A percentile compares a stretch with the other conserved stretches of the same genome.
Conservation (phyloP, 768 basidiomycete genomes). For the Agrocybe chaxingu region DNA sequence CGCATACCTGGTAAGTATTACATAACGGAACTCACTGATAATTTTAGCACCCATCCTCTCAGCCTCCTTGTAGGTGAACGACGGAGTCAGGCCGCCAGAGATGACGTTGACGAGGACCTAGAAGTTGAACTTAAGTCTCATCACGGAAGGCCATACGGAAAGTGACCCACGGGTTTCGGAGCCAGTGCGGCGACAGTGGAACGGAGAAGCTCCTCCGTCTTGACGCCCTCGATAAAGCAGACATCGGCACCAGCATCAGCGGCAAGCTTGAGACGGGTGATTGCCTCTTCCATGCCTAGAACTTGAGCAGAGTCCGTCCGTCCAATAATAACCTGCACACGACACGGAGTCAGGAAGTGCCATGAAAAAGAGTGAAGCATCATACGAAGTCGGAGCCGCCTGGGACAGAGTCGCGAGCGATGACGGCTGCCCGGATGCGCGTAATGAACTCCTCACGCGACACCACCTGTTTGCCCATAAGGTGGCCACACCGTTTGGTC, state of each 20-base stretch:
- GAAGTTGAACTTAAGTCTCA: not conserved
- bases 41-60: constrained; percentile 72
- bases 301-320: constrained; percentile 79
- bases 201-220: constrained; percentile 60
- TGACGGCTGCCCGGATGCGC: constrained; percentile 74
- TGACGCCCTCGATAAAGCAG: constrained; percentile 79
- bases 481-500: constrained; percentile 75
- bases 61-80: constrained; percentile 67
- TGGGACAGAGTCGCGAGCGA: constrained; percentile 73
- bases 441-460: constrained; percentile 73
- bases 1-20: not conserved
- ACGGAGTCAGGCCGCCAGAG: constrained; percentile 73
- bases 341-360: no score
- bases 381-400: constrained; percentile 70
- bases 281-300: constrained; percentile 75
- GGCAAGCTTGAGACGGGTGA: constrained; percentile 63
- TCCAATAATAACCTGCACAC: constrained; percentile 59
- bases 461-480: constrained; percentile 78
- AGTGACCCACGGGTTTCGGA: constrained; percentile 59
- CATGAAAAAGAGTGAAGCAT: not conserved
- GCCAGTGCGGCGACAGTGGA: constrained; percentile 64
- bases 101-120: constrained; percentile 77
- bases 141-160: not conserved
- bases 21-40: constrained; percentile 51
- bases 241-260: constrained; percentile 75